Conservation (phyloP, 2,329 filamentous ascomycete species). For the Phaeophleospora eucalypticola region DNA sequence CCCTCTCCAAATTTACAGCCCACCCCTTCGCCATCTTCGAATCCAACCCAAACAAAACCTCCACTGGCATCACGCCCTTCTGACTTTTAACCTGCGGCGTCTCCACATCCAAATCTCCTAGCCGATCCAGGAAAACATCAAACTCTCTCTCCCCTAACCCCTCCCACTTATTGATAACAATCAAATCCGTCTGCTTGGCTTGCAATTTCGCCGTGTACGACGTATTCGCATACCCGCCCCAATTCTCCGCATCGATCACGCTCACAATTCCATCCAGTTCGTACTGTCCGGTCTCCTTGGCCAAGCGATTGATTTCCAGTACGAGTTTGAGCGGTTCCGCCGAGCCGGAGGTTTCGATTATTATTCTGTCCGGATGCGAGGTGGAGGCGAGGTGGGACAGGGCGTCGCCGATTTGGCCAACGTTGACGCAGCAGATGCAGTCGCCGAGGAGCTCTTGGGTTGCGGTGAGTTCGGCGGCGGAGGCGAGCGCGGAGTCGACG, state of each 20-base stretch:
- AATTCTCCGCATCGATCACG: constrained; percentile 93
- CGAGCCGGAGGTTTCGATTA: constrained; percentile 87
- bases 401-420: constrained; percentile 81
- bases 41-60: constrained; percentile 83
- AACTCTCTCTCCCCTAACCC: constrained; percentile 65
- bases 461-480: constrained; percentile 75
- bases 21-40: constrained; percentile 63
- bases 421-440: constrained; percentile 98
- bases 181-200: constrained; percentile 82
- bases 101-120: constrained; percentile 77
- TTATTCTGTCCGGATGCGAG: constrained; percentile 71
- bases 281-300: constrained; percentile 65
- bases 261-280: constrained; percentile 81
- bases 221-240: constrained; percentile 87
- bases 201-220: constrained; percentile 85
- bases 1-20: constrained; percentile 33
- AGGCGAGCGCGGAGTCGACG: constrained; percentile 86
- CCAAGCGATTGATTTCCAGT: constrained; percentile 80
- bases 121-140: constrained; percentile 71
- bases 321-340: constrained; percentile 81
- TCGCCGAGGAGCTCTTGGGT: constrained; percentile 92
- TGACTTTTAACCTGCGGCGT: constrained; percentile 76
- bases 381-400: constrained; percentile 66
- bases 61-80: constrained; percentile 71
- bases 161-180: constrained; percentile 95